Evolutionary conservation across 2,329 filamentous ascomycete genomes (phyloP).

Genomic region (Monilinia fructicola): DNA sequence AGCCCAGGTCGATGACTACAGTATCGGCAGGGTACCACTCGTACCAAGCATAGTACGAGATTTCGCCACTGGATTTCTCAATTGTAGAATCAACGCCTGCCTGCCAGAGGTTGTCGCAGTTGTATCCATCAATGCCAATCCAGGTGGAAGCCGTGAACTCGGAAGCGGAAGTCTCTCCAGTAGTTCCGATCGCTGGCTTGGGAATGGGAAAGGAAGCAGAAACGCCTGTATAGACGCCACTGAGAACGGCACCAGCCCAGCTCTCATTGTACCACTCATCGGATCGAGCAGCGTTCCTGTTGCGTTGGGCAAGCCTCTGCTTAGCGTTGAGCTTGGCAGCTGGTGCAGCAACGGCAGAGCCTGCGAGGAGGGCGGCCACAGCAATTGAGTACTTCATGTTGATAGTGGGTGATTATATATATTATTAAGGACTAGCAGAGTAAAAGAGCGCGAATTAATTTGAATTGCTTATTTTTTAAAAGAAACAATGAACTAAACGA

Average conservation of each 20-base stretch:
- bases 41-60: slow-evolving; percentile 56
- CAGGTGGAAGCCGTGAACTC: slow-evolving; percentile 46
- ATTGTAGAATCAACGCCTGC: slow-evolving; percentile 52
- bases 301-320: slow-evolving; percentile 8
- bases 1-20: slow-evolving; percentile 48
- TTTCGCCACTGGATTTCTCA: slow-evolving; percentile 32
- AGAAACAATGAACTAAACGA: not conserved
- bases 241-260: slow-evolving; percentile 45
- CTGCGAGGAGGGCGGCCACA: not conserved
- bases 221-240: slow-evolving; percentile 42
- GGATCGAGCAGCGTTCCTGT: not conserved
- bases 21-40: slow-evolving; percentile 59
- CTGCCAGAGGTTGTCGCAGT: slow-evolving; percentile 53
- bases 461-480: not conserved
- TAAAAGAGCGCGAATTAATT: not conserved
- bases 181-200: slow-evolving; percentile 19
- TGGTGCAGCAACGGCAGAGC: slow-evolving; percentile 13
- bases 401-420: not conserved
- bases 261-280: slow-evolving; percentile 33
- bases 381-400: slow-evolving; percentile 12
- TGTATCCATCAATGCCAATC: slow-evolving; percentile 64
- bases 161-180: slow-evolving; percentile 35
- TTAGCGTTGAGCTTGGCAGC: slow-evolving; percentile 10
- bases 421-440: not conserved
- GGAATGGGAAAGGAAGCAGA: slow-evolving; percentile 43